These are phyloP conservation scores for Digitaria exilis DNA, from an alignment of 202 grass and related monocot genomes.

Conservation along the genomic window DNA sequence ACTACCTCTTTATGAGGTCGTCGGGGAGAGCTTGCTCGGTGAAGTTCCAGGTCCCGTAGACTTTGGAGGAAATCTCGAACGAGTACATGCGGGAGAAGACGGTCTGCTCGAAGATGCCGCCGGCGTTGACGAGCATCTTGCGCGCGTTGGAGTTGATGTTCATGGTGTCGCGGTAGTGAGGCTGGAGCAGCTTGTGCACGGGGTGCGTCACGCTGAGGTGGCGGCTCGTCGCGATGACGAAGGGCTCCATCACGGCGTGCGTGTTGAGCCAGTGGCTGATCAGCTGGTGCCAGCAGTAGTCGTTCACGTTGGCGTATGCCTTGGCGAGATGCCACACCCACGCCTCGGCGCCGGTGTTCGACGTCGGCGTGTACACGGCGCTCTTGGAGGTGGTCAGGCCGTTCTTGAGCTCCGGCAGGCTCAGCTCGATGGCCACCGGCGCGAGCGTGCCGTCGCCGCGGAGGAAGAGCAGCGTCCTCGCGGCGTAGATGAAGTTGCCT, in stretches of 20 bases:
- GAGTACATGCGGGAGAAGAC: conserved; percentile 35
- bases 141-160: conserved; percentile 48
- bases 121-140: conserved; percentile 41
- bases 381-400: not conserved
- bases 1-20: conserved; percentile 30
- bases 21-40: conserved; percentile 38
- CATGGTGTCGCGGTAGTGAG: conserved; percentile 54
- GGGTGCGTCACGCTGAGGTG: conserved; percentile 47
- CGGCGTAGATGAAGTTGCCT: conserved; percentile 18
- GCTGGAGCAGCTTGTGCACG: conserved; percentile 42
- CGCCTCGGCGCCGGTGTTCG: not conserved
- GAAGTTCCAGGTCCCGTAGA: conserved; percentile 37
- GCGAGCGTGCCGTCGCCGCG: not conserved
- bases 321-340: not conserved
- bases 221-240: conserved; percentile 42
- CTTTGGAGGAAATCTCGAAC: conserved; percentile 31
- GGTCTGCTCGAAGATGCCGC: conserved; percentile 42
- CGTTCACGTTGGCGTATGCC: not conserved
- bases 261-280: conserved; percentile 25
- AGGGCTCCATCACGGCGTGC: conserved; percentile 42
- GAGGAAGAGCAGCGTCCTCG: not conserved
- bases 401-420: not conserved
- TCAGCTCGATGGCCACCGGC: not conserved
- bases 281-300: conserved; percentile 6
- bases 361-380: not conserved